Evolutionary conservation across 257 asterid genomes (phyloP).

Genomic region (Ophiorrhiza pumila): DNA sequence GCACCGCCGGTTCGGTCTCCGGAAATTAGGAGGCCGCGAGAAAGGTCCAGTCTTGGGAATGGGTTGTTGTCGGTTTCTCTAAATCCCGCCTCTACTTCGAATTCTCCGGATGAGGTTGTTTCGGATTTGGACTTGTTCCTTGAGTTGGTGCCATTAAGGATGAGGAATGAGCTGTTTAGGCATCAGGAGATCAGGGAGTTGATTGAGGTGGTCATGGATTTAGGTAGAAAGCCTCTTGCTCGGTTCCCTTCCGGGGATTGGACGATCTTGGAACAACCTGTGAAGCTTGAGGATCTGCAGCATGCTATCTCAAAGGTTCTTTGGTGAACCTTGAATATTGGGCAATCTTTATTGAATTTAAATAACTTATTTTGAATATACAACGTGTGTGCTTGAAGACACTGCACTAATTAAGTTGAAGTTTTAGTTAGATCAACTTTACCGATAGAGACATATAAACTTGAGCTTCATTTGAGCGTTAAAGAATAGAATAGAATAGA

Average conservation of each 20-base stretch:
- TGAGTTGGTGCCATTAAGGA: constrained; percentile 70
- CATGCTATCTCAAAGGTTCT: constrained; percentile 87
- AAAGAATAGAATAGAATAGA: background rate
- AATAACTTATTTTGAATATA: background rate
- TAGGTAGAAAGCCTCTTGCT: constrained; percentile 93
- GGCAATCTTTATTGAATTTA: constrained; percentile 5
- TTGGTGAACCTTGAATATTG: constrained; percentile 9
- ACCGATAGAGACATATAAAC: background rate
- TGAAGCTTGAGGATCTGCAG: constrained; percentile 68
- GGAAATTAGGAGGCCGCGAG: constrained; percentile 73
- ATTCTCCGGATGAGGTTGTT: constrained; percentile 49
- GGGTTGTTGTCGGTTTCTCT: constrained; percentile 50
- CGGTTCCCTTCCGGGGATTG: constrained; percentile 94
- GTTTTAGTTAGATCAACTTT: background rate
- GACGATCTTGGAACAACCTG: constrained; percentile 70
- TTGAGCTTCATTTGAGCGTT: background rate
- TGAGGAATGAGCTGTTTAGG: constrained; percentile 63
- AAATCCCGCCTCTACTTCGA: constrained; percentile 47
- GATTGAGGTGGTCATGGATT: constrained; percentile 96
- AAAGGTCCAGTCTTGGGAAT: constrained; percentile 38
- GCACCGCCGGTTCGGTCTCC: constrained; percentile 46
- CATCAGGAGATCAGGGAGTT: constrained; percentile 63
- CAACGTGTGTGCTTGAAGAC: background rate
- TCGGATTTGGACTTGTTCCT: constrained; percentile 90
- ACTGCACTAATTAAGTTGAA: background rate